Evolutionary conservation across 139 green algal species (phyloP), one percentile per base, ranked within the genome.

Genomic region (Eudorina sp.): DNA sequence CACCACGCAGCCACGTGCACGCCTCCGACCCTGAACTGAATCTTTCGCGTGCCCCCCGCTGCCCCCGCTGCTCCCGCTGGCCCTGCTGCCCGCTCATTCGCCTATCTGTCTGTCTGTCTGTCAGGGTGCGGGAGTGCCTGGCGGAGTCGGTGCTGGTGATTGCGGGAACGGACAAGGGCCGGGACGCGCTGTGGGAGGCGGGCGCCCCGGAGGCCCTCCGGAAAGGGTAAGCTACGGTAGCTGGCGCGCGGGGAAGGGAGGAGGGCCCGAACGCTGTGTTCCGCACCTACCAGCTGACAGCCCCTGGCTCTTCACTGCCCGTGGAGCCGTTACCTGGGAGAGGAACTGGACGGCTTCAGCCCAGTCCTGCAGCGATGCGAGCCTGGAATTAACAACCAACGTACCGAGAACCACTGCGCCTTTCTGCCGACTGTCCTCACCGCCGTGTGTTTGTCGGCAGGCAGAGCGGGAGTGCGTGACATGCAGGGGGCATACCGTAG

Each of bases 141-240:
- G 94, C 94, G 0, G 95, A 97, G 82, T 90, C 92, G 13, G 78
- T 97, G n/a, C 88, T 95, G 70, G 89, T 94, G 79, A 90, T 97
- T 80, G 91, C 90, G 55, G 43, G 89, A n/a, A 76, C 75, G 53
- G 92, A 92, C 13, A 31, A 69, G 18, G 95, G 92, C 7, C 73
- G 94, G 14, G 89, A 93, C 53, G 90, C 76, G n/a, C 88, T 98
- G 51, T 98, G 94, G 96, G 83, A 90, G 48, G 69, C 91, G 18
- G 85, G 94, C n/a, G 96, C 93, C 29, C 91, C 92, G 0, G 87
- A 93, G 60, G 83, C 93, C 16, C 90, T 98, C n/a, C 83, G 84
- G 4, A 95, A 93, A 46, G 95, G 91, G 93, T 95, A 46, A 83
- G 90, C n/a, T n/a, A n/a, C n/a, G n/a, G n/a, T n/a, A n/a, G n/a